Evolutionary conservation across 495 filamentous ascomycete species (phyloP).

Genomic region (Neurospora sublineolata): DNA sequence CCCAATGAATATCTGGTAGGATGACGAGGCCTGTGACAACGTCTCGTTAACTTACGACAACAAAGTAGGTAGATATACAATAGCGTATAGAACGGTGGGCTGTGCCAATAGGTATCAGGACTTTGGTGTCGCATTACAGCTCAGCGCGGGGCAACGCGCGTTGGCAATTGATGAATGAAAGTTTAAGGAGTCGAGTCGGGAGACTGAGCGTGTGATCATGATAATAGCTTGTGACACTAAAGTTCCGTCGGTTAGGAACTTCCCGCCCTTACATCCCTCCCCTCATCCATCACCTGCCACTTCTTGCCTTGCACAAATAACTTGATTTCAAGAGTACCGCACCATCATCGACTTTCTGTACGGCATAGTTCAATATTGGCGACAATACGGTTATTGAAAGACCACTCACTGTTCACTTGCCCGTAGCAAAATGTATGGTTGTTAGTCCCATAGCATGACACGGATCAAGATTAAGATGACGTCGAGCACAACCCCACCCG

Average conservation of each 20-base stretch:
- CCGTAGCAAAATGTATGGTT: neutral
- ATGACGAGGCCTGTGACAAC: neutral
- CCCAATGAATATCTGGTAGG: neutral
- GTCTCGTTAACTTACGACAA: neutral
- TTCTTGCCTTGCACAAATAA: neutral
- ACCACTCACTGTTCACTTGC: neutral
- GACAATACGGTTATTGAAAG: neutral
- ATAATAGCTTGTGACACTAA: neutral
- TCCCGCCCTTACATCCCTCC: neutral
- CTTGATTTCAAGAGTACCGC: neutral
- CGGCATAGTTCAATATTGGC: neutral
- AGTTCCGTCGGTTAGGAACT: neutral
- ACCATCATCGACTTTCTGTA: neutral
- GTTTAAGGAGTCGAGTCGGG: neutral
- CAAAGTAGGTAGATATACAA: neutral
- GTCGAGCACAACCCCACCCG: neutral
- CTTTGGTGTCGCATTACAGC: neutral
- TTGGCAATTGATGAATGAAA: neutral
- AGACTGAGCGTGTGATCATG: neutral
- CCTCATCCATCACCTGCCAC: neutral
- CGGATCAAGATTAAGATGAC: neutral
- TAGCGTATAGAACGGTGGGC: neutral
- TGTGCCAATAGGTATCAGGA: neutral
- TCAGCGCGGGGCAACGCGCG: neutral
- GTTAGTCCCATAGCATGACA: neutral